Base-by-base conservation (phyloP, 2,329 filamentous ascomycete genomes). In the Shiraia bambusicola region DNA sequence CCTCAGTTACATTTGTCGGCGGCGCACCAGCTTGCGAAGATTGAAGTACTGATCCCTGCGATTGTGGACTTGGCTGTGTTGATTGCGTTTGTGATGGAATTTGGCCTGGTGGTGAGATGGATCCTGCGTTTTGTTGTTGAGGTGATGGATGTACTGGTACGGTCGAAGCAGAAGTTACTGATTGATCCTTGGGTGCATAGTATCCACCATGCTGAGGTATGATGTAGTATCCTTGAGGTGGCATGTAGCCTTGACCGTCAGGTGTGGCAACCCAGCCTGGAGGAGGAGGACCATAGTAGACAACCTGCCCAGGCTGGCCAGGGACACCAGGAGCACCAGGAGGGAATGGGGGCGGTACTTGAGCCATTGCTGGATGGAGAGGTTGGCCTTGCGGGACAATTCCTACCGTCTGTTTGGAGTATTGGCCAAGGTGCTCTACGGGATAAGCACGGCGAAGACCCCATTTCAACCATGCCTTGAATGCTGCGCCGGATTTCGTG, bases 401-500 rank as follows among this genome's bases (percentile, higher is more conserved):
- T 4, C 63, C 63, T 7, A 62, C 60, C 1, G 60, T 62, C 12
- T 51, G 54, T 22, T 41, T 46, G 4, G 60, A 61, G 42, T 49
- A 64, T 36, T 64, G 60, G 4, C 63, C 63, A 1, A 67, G 54
- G 11, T 61, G 45, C 19, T 57, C 51, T 1, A 59, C 55, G 0
- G 63, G 63, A 29, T 67, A 67, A 2, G 41, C 24, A 24, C 58
- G 56, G 6, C 53, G 49, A 48, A 67, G 64, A 3, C 61, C 61
- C 58, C 56, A 66, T 12, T 54, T 62, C 45, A 43, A 52, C 63
- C 63, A 67, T 3, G 63, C 54, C 47, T 59, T 66, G 44, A 67
- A 59, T 1, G 57, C 54, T n/a, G 51, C 45, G 5, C 60, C 54
- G 3, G 50, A 47, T 9, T 53, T 34, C 46, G 61, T 62, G 9